Conservation (phyloP, 306 rosid species). For the Vachellia collinsii region DNA sequence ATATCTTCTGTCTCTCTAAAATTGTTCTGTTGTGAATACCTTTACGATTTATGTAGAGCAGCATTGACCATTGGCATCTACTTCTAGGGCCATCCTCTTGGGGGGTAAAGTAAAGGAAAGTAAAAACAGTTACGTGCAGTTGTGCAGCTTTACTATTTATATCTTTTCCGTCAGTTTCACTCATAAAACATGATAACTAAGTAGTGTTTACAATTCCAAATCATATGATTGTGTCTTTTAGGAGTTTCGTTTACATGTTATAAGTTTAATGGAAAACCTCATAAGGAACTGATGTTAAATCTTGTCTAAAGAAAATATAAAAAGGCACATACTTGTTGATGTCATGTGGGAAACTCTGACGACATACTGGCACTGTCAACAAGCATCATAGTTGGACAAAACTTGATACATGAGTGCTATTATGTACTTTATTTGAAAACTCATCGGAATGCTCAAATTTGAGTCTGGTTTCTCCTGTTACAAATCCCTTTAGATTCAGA, state of each 20-base stretch:
- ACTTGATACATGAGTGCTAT: background rate
- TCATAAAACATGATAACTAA: background rate
- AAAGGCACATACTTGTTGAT: background rate
- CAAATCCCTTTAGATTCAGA: background rate
- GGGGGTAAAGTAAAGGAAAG: background rate
- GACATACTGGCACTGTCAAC: background rate
- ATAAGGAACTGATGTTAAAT: background rate
- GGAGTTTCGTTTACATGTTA: background rate
- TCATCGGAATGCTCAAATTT: slow-evolving; percentile 4
- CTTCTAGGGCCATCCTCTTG: background rate
- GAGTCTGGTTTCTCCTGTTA: background rate
- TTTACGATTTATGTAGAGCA: background rate
- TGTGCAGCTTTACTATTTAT: background rate
- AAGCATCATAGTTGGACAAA: slow-evolving; percentile 11
- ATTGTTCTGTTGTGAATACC: background rate
- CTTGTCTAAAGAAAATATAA: background rate
- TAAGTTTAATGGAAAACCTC: background rate
- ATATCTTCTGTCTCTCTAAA: background rate
- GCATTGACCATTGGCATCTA: background rate
- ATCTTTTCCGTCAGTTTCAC: background rate
- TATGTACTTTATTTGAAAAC: background rate
- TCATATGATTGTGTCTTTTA: background rate
- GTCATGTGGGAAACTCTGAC: background rate
- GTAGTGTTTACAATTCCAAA: background rate
- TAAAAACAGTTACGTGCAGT: background rate